Conservation (phyloP, 2,329 filamentous ascomycete genomes). For the Paracamarosporium sp. region DNA sequence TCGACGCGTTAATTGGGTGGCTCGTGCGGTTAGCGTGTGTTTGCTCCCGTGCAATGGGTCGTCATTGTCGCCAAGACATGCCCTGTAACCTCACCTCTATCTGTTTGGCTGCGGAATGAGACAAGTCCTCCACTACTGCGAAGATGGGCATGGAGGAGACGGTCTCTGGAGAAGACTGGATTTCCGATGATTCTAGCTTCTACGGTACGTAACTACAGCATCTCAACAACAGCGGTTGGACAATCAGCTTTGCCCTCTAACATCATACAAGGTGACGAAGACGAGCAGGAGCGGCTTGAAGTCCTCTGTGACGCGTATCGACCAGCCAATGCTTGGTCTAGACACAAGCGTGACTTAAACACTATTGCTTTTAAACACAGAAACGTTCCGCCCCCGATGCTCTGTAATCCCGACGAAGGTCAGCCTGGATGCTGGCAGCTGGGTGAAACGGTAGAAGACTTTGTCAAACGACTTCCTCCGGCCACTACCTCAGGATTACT, state of each 20-base stretch:
- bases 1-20: constrained; percentile 3
- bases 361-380: constrained; percentile 22
- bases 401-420: constrained; percentile 65
- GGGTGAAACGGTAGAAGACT: constrained; percentile 68
- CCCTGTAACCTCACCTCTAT: constrained; percentile 9
- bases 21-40: neutral
- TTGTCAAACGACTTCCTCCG: constrained; percentile 73
- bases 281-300: constrained; percentile 30
- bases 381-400: constrained; percentile 16
- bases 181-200: constrained; percentile 54
- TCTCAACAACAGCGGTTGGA: too few species aligned
- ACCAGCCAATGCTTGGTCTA: constrained; percentile 24
- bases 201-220: constrained; percentile 48
- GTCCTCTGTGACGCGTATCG: constrained; percentile 23
- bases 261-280: constrained; percentile 30
- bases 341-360: constrained; percentile 33
- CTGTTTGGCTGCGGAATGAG: constrained; percentile 7
- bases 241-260: neutral
- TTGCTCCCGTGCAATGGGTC: constrained; percentile 7
- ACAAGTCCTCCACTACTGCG: neutral
- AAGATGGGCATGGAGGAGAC: constrained; percentile 34
- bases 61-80: constrained; percentile 11
- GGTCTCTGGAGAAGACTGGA: constrained; percentile 41
- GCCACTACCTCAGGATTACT: constrained; percentile 55
- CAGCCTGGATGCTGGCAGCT: constrained; percentile 65